Conservation (phyloP, 495 filamentous ascomycete species). For the Tuber melanosporum region DNA sequence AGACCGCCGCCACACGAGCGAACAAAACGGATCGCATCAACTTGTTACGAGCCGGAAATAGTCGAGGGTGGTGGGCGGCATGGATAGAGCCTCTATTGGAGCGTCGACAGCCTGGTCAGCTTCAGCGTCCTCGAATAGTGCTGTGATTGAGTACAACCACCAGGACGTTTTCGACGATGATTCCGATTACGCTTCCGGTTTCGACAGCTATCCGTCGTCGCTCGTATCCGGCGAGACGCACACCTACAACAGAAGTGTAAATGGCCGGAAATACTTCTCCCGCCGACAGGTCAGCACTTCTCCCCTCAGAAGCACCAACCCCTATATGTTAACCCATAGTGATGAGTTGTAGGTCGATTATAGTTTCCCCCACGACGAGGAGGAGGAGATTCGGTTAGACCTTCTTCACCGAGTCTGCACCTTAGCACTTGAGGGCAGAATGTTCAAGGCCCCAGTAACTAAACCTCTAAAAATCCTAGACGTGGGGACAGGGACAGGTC, state of each 20-base stretch:
- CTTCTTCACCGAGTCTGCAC: constrained; percentile 19
- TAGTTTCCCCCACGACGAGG: constrained; percentile 26
- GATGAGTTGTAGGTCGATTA: constrained; percentile 17
- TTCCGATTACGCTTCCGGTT: constrained; percentile 27
- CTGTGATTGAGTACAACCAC: background rate
- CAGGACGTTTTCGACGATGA: constrained; percentile 22
- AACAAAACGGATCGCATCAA: background rate
- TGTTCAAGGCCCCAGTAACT: constrained; percentile 46
- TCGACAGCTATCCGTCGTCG: constrained; percentile 26
- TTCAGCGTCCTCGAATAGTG: background rate
- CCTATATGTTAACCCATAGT: constrained; percentile 4
- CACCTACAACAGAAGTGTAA: constrained; percentile 13
- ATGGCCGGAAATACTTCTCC: constrained; percentile 24
- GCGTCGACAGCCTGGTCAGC: background rate
- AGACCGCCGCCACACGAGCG: background rate
- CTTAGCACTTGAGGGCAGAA: constrained; percentile 42
- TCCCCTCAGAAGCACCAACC: background rate
- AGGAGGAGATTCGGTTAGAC: constrained; percentile 21
- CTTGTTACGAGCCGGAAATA: background rate
- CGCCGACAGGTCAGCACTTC: constrained; percentile 17
- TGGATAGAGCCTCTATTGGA: background rate
- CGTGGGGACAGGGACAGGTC: constrained; percentile 28
- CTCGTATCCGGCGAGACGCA: constrained; percentile 15
- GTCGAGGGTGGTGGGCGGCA: background rate
- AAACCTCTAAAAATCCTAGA: constrained; percentile 27